Evolutionary conservation across 1,284 basidiomycete species (phyloP), one percentile per base, ranked within the genome.

Genomic region (Malassezia brasiliensis): DNA sequence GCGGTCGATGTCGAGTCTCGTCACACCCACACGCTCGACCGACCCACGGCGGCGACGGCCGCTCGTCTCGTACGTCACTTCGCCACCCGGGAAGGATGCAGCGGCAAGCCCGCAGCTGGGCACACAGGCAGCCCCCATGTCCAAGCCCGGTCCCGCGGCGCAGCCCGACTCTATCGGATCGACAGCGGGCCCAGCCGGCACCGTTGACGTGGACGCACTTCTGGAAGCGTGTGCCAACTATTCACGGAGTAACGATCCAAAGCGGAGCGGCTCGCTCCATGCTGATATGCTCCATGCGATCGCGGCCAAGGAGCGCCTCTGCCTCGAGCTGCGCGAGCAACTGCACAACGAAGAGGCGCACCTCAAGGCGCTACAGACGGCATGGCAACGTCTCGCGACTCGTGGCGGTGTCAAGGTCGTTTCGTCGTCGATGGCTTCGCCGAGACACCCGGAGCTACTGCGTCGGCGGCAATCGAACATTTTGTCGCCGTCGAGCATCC

Each of bases 251-350:
- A 17, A 32, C 5, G 31, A 25, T 11, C 30, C 17, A 10, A 19
- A 47, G 14, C 25, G 25, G 25, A 28, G 7, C 25, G 25, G 25
- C 3, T 30, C 32, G 0, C 20, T 54, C 5, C 47, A 56, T n/a
- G 19, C 19, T 6, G 32, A 42, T 4, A 35, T 50, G 37, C 45
- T 52, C 6, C 44, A 52, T 10, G 50, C 50, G 20, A 40, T 57
- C 32, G 55, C 55, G 4, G 30, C 50, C 20, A 52, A 57, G 47
- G 49, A 57, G 34, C 55, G 55, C 19, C 22, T 15, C 1, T 57
- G 55, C 17, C 35, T 57, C 17, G 55, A 57, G 50, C 50, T 57
- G 32, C 55, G 55, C 30, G 55, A 57, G 19, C 45, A 40, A n/a
- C 50, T 57, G 15, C 20, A 11, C 17, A n/a, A 17, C 15, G 55